Evolutionary conservation across 2,329 filamentous ascomycete genomes (phyloP).

Genomic region (Huntiella abstrusa): DNA sequence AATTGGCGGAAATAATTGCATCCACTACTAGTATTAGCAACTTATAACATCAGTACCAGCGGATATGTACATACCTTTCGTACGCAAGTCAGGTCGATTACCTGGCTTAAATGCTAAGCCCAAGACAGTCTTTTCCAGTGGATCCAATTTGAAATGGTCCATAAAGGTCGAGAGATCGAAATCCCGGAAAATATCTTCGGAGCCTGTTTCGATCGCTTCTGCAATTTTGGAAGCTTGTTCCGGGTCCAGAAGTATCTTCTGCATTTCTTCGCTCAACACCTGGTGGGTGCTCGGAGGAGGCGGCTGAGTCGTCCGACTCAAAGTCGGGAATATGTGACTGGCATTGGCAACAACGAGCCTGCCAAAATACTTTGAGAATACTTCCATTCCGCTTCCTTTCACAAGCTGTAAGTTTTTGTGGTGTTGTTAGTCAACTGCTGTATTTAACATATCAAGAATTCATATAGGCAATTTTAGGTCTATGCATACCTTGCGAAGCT

Average conservation of each 20-base stretch:
- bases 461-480: not conserved
- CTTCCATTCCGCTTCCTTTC: constrained; percentile 98
- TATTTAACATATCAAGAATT: not conserved
- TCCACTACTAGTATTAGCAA: constrained; percentile 40
- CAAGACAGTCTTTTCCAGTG: constrained; percentile 69
- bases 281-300: constrained; percentile 40
- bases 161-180: constrained; percentile 93
- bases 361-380: constrained; percentile 88
- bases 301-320: constrained; percentile 49
- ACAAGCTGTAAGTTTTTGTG: constrained; percentile 45
- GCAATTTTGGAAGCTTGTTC: constrained; percentile 81
- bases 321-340: constrained; percentile 69
- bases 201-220: constrained; percentile 75
- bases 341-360: constrained; percentile 85
- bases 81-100: constrained; percentile 63
- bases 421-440: not conserved
- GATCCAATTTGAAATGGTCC: constrained; percentile 87
- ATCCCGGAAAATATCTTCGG: constrained; percentile 85
- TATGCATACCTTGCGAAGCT: constrained; percentile 64
- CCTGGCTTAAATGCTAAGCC: constrained; percentile 75
- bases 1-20: constrained; percentile 69
- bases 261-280: constrained; percentile 65
- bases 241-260: constrained; percentile 62
- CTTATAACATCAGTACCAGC: not conserved
- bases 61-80: constrained; percentile 47